Base-by-base conservation (phyloP, 2,329 filamentous ascomycete species). In the Trichophyton benhamiae region DNA sequence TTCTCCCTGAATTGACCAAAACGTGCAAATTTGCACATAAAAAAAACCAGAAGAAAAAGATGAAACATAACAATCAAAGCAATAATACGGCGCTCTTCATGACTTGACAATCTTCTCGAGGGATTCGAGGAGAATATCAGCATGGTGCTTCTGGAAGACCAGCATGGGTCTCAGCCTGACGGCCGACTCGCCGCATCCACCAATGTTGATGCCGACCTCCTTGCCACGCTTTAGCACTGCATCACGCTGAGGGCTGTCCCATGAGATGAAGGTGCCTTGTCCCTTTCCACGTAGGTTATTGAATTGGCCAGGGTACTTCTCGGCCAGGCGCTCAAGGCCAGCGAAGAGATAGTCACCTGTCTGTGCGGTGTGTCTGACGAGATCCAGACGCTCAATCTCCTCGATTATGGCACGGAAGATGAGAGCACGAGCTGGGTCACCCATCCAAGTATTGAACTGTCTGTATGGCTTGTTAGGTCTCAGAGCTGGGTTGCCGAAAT, bases 391-490 rank as follows among this genome's bases (percentile, higher is more conserved):
- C 75, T 90, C 79, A 61, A 95, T 86, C 78, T 96, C 90, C 62
- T 88, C 77, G 71, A 92, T 83, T 76, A 96, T 95, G 70, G 85
- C 87, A 65, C 88, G 84, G 86, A 95, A 95, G 66, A 96, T 81
- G 63, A 96, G 78, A 15, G 88, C 89, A 63, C 89, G 86, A 13
- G 87, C 86, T 15, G 91, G 91, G 77, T 96, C 91, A 69, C 91
- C 91, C 87, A 96, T 95, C 91, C 91, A 96, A 57, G 90, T 96
- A 81, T 96, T 96, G 82, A 96, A 96, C 77, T 96, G 91, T 64
- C 91, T 86, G 80, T 95, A 96, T 4, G 91, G 88, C 82, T 91
- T 91, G 80, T 95, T 95, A 65, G 91, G 91, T 11, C 88, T 82
- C 67, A 96, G 81, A 48, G 83, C 85, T 8, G 84, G 82, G 80